phyloP scores from a whole-genome alignment of 345 rosid species.

The Rhodamnia argentea region DNA sequence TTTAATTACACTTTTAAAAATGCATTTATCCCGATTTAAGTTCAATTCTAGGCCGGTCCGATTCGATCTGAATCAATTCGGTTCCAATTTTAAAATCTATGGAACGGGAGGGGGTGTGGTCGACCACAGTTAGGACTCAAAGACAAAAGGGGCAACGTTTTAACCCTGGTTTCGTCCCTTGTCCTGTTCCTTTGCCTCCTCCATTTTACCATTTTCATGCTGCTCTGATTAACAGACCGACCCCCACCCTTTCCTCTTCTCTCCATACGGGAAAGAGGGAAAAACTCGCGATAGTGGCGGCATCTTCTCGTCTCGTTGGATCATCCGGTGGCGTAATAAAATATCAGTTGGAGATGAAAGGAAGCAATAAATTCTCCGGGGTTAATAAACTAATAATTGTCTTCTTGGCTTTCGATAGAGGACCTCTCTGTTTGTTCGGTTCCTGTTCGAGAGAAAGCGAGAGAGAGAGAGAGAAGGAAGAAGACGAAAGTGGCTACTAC shows the following conservation, averaged over 20 bases:
- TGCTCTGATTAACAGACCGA: neutral
- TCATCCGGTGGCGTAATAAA: neutral
- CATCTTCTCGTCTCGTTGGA: neutral
- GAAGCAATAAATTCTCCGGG: neutral
- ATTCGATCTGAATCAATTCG: no score
- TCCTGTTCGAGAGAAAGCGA: slow-evolving; percentile 10
- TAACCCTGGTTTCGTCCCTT: no score
- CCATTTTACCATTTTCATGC: no score
- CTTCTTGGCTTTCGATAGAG: slow-evolving; percentile 1
- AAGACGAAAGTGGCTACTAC: neutral
- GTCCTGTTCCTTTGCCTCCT: no score
- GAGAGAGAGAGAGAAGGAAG: neutral
- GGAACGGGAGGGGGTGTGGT: no score
- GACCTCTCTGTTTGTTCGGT: slow-evolving; percentile 25
- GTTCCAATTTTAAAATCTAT: no score
- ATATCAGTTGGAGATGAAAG: neutral
- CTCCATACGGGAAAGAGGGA: neutral
- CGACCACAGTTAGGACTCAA: no score
- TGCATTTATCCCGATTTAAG: no score
- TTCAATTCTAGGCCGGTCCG: no score
- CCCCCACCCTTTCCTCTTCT: neutral
- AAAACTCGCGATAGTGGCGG: neutral
- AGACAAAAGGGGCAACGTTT: no score
- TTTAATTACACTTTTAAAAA: no score
- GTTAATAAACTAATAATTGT: neutral